Base-by-base conservation (phyloP, 257 asterid genomes). In the Forsythia viridissima region DNA sequence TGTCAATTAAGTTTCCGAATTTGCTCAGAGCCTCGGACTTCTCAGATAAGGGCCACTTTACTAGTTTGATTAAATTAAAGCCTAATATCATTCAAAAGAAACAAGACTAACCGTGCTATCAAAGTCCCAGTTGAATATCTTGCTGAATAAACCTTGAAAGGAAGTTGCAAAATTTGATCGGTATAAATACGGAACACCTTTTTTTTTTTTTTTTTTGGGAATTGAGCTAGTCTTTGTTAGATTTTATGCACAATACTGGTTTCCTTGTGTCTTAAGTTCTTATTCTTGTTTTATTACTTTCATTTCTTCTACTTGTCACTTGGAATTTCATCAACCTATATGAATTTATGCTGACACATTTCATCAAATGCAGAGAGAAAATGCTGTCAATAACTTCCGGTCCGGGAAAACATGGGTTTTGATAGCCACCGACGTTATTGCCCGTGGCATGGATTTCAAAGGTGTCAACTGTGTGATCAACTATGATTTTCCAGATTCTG, bases 401-500 rank as follows among this genome's bases (percentile, higher is more conserved):
- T 88, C 92, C 8, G 97, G 97, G 18, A 92, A 94, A 89, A 92
- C 98, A 70, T 94, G 98, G 98, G 97, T 94, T 82, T 84, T 94
- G 86, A 88, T 94, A 30, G 98, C 97, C 41, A 92, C 98, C 18
- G 98, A 94, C 85, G 97, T 92, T 75, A 86, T 94, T 79, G 93
- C 97, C 63, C 98, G 98, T 24, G 98, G 98, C 66, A 94, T 94
- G 98, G 98, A 94, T 87, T 94, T 94, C 81, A 94, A 94, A 89
- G 97, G 97, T n/a, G 87, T 94, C 76, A 91, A 91, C 74, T 91
- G 97, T 76, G 98, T 94, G 44, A 85, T 94, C 82, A 94, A 94
- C 78, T 94, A 94, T 16, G 98, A 94, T 84, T 94, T 94, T 76
- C 98, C 97, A 12, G 97, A 94, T 65, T 91, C 98, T 63, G 85